Percentiles rank a stretch among this genome's conserved stretches.
Conservation (phyloP, 1,284 basidiomycete genomes). For the Ganoderma lucidum region DNA sequence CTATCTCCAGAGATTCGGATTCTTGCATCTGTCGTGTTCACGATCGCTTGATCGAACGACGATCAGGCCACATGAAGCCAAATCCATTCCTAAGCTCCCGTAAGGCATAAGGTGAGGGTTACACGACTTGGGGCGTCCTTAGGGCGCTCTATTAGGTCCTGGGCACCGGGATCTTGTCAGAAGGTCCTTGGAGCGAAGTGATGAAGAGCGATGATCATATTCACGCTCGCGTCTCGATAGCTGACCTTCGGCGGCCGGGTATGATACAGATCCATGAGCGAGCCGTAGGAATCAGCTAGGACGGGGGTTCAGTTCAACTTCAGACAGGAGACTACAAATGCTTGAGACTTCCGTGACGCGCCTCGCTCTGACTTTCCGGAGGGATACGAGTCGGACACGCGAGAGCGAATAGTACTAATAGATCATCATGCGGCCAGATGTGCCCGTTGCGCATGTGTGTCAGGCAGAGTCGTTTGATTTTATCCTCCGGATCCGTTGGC, state of each 20-base stretch:
- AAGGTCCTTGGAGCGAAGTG: too few species aligned
- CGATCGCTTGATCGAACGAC: background rate
- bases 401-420: background rate
- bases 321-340: background rate
- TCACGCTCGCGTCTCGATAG: too few species aligned
- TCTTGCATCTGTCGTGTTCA: background rate
- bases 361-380: background rate
- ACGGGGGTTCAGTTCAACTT: background rate
- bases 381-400: background rate
- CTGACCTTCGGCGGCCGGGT: too few species aligned
- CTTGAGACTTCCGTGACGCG: background rate
- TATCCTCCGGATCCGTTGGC: background rate
- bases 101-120: background rate
- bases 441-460: background rate
- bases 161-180: too few species aligned
- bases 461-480: background rate
- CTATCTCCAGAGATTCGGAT: background rate
- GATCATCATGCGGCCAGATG: background rate
- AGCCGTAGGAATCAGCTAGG: background rate
- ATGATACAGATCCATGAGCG: background rate
- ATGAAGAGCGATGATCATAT: too few species aligned
- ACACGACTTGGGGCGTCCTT: background rate
- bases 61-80: background rate
- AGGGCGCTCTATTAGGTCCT: background rate
- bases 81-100: background rate